These are phyloP conservation scores for Capsicum pubescens DNA, from an alignment of 257 asterid genomes.

Conservation along the genomic window DNA sequence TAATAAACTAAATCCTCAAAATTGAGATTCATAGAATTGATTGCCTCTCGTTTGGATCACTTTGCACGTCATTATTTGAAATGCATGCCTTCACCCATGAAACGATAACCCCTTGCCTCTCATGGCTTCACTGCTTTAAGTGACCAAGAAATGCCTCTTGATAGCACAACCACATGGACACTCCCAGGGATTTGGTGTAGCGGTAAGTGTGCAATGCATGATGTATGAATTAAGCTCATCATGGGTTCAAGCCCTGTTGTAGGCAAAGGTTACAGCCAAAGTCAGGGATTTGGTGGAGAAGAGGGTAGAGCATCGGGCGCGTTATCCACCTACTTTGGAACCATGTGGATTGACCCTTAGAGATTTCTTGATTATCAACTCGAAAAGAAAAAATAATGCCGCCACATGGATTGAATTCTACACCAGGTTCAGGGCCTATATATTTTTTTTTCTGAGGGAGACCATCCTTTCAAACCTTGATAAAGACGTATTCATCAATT, in stretches of 20 bases:
- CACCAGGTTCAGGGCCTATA: background rate
- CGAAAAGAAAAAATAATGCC: background rate
- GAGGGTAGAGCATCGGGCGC: background rate
- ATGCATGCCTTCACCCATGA: background rate
- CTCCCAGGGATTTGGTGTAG: background rate
- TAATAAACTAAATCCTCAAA: background rate
- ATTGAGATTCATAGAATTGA: background rate
- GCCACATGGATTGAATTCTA: slow-evolving; percentile 4
- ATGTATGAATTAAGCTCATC: background rate
- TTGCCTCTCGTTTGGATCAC: background rate
- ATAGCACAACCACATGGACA: background rate
- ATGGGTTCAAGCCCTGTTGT: background rate
- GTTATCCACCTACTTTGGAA: background rate
- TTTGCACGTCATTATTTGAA: background rate
- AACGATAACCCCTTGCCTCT: background rate
- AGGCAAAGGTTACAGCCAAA: background rate
- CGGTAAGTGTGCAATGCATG: background rate
- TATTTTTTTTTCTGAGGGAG: background rate
- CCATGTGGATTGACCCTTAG: background rate
- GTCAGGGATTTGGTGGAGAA: background rate
- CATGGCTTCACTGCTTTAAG: background rate
- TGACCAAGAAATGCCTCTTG: background rate
- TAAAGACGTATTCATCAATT: background rate
- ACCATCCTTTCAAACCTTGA: background rate
- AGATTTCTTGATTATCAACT: background rate